Evolutionary conservation across 2,329 filamentous ascomycete species (phyloP), one percentile per base, ranked within the genome.

Genomic region (Fusarium paranaense): DNA sequence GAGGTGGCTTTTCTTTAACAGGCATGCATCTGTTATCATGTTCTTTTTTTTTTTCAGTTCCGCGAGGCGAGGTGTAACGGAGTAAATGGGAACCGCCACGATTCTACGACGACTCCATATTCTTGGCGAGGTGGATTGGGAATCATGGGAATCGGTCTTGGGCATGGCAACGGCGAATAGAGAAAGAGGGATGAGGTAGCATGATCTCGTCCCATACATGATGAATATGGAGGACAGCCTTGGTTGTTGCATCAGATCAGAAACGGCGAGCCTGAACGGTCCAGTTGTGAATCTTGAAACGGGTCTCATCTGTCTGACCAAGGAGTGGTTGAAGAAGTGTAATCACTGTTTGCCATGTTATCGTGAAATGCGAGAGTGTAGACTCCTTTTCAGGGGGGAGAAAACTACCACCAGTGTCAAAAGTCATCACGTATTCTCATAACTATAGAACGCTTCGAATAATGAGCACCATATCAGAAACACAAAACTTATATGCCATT

Each of bases 1-100:
- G 61, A 70, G 71, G 73, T 71, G 73, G 67, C 67, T 57, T 56
- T 38, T 37, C 27, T 62, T 71, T 71, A 59, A 47, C 45, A 47
- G 22, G 35, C 35, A 37, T 45, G 70, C 63, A 75, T 75, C 14
- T 65, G 47, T 61, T 66, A 65, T 70, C 47, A 73, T 62, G 61
- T 22, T 56, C 30, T 42, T 35, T 33, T 68, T 32, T 50, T 45
- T 16, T 42, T 33, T 27, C 67, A 11, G 27, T 78, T 77, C 75
- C 63, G 65, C 71, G 62, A 77, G 69, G 65, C 71, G 62, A 77
- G 69, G 71, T 71, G 71, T 62, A 66, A 57, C 56, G 70, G 74
- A 69, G 70, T 70, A 64, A 54, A 61, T 22, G 47, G 67, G 38
- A 61, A 42, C 35, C 42, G 30, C 58, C 59, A 37, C 25, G 38